Base-by-base conservation (phyloP, 1,284 basidiomycete species). In the Microbotryum saponariae region DNA sequence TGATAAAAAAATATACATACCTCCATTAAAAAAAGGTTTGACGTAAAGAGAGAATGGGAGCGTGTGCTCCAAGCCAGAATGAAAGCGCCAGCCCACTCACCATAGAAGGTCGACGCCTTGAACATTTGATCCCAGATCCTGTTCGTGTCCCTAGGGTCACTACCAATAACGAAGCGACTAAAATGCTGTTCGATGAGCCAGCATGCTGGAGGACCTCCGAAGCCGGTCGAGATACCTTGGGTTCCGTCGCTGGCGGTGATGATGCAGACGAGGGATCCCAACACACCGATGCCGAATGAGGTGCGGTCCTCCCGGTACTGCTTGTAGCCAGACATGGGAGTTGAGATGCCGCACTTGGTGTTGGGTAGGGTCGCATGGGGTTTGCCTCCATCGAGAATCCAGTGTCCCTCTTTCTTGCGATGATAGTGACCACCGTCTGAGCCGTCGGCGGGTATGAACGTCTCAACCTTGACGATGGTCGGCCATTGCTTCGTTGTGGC, bases 111-210 rank as follows among this genome's bases (percentile, higher is more conserved):
- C 6, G 42, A 49, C 20, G 59, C 65, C 49, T 73, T 74, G 70
- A 71, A 73, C 72, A 77, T 75, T 73, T 77, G 77, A 66, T 78
- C 77, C 76, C 76, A 79, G 53, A 79, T 78, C 71, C 76, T 74
- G 72, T 78, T 80, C 51, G 76, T 78, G 66, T 80, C 77, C 54
- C 79, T 72, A 6, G 80, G 79, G 66, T 81, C 80, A 54, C 77
- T 74, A n/a, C 79, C 80, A 21, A 81, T 61, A 46, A 82, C 74
- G 72, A 82, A 81, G 45, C 80, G 76, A 71, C 78, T 76, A 61
- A 79, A 78, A 71, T 82, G 80, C 69, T 81, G 75, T 63, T 80
- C 56, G 64, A 82, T 80, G 53, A 82, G 74, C 79, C 79, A 82
- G 72, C 80, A 81, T 0, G 79, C 79, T 3, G 81, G 80, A 2